Evolutionary conservation across 352 stramenopile species (phyloP), one percentile per base, ranked within the genome.

Genomic region (Phytopythium aichiense): DNA sequence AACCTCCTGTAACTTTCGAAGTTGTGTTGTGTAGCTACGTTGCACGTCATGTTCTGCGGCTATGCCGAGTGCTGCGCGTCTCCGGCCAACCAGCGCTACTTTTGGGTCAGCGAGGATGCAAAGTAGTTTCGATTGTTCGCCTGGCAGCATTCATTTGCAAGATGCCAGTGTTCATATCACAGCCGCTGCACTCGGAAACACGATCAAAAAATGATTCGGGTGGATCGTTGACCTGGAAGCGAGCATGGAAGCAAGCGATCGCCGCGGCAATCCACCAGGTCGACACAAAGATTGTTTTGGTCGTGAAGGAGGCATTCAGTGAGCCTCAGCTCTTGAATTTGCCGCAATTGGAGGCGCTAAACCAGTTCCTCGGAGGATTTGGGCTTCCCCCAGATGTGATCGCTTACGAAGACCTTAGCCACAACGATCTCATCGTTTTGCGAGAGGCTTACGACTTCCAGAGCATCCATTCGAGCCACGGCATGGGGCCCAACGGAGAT

Each of bases 121-220:
- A 86, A 52, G 76, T 88, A 35, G 65, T 60, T 4, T 87, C 77
- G 1, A 68, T 94, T 22, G 74, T 76, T 11, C 66, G 78, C 2
- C 49, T 92, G 7, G 77, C 78, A 15, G 79, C 67, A 7, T 84
- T 77, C 31, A 75, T 92, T 2, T 88, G 72, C 56, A 86, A 77
- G 16, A 82, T 74, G 18, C 35, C 28, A 1, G 61, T 65, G 7
- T 57, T 67, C 0, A 46, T 79, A 18, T 15, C 15, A n/a, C 40
- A 46, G 7, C 18, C 18, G n/a, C 9, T 4, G 22, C 46, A 8
- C 8, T 33, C 12, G 22, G 22, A 20, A 22, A 2, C 46, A 52
- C 11, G 6, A 28, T 18, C 23, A 3, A 52, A 7, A n/a, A 22
- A 33, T 33, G 33, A 52, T 30, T 18, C 45, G 8, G 48, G n/a